Base-by-base conservation (phyloP, 1,284 basidiomycete genomes). In the Dichomitus squalens region DNA sequence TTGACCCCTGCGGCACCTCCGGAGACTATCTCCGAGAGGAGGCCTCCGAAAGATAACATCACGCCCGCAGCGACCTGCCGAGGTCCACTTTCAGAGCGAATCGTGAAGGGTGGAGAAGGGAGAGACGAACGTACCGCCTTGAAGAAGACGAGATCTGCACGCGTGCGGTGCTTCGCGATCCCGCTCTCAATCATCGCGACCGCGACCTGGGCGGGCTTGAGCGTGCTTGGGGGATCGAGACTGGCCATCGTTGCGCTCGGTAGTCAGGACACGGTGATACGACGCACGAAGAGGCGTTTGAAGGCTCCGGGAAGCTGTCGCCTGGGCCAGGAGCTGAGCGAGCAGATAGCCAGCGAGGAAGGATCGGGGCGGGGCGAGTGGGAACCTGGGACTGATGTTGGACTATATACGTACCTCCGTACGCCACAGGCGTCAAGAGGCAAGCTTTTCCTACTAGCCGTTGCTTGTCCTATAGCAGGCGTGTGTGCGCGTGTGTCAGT, bases 1-100 rank as follows among this genome's bases (percentile, higher is more conserved):
- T 73, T 79, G 40, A 90, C 67, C 1, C 73, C 78, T 0, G 74
- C 68, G 0, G 88, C 81, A 6, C 88, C 88, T 25, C 85, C 88
- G 38, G 78, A 73, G 20, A 88, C 68, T 54, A 90, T 76, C 60
- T 87, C 75, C 29, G 80, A 81, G 41, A 90, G 70, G 16, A 90
- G 72, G n/a, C 85, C 85, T 64, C 88, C 88, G 51, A 89, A 89
- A 5, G 87, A 88, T 6, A 90, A 68, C 82, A 90, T 87, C 27
- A 80, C 78, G 11, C 88, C 88, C 18, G 86, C 88, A 54, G 85
- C 72, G 52, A 88, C 80, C 86, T 89, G 57, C 4, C 43, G 18
- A 11, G 25, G 8, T 23, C 18, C 27, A 20, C 8, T 39, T 1
- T 48, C 46, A 33, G 48, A 5, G 35, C 48, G 12, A 16, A 36